Conservation (phyloP, 2,329 filamentous ascomycete genomes). For the Lachnellula hyalina region DNA sequence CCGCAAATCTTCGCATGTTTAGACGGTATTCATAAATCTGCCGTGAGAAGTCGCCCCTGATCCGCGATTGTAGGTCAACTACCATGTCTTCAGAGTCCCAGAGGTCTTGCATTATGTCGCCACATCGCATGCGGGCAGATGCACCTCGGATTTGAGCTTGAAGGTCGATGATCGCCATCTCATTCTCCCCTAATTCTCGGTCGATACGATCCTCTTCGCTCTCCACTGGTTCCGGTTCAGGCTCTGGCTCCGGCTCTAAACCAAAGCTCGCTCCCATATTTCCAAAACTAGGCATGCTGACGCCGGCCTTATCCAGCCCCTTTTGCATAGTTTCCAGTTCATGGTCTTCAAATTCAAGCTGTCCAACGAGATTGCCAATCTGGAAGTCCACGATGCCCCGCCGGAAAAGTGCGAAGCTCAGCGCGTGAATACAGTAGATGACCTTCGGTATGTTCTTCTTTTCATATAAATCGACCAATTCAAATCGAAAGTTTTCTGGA, state of each 20-base stretch:
- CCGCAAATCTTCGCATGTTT: slow-evolving; percentile 75
- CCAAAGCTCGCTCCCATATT: slow-evolving; percentile 97
- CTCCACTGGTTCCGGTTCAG: slow-evolving; percentile 65
- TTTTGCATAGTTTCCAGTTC: slow-evolving; percentile 97
- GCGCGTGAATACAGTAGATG: slow-evolving; percentile 95
- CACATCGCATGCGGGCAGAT: slow-evolving; percentile 68
- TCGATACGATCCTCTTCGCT: slow-evolving; percentile 86
- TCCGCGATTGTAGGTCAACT: slow-evolving; percentile 76
- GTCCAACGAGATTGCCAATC: slow-evolving; percentile 93
- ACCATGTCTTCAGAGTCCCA: slow-evolving; percentile 81
- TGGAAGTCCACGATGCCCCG: slow-evolving; percentile 93
- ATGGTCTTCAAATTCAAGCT: slow-evolving; percentile 95
- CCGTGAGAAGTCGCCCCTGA: slow-evolving; percentile 81
- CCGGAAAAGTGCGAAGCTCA: slow-evolving; percentile 95
- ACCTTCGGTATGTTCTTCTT: slow-evolving; percentile 99
- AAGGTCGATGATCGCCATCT: slow-evolving; percentile 67
- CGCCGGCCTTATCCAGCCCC: slow-evolving; percentile 88
- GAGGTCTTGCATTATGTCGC: slow-evolving; percentile 77
- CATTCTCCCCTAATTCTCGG: slow-evolving; percentile 73
- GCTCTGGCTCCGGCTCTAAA: slow-evolving; percentile 67
- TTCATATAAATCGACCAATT: slow-evolving; percentile 95
- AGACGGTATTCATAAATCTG: slow-evolving; percentile 79
- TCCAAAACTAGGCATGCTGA: slow-evolving; percentile 95
- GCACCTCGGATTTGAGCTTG: slow-evolving; percentile 85
- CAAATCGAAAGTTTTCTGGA: slow-evolving; percentile 93